Base-by-base conservation (phyloP, 2,329 filamentous ascomycete genomes). In the Aspergillus novofumigatus region DNA sequence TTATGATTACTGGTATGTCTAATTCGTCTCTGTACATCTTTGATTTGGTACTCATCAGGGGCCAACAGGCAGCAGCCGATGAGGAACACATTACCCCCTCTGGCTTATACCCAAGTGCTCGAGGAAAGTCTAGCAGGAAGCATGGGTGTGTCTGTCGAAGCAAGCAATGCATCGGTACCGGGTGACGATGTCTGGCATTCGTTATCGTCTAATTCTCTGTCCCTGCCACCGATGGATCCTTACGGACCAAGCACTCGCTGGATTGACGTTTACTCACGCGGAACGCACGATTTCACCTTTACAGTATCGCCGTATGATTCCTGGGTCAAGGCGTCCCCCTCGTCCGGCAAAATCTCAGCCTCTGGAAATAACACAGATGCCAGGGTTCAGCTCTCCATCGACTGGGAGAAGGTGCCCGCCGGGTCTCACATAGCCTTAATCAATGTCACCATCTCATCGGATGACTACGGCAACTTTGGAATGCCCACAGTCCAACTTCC, bases 1-100 rank as follows among this genome's bases (percentile, higher is more conserved):
- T 2, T 81, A 82, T 70, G 67, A 73, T 65, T 75, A 74, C 62
- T 79, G 73, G 75, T 77, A 29, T 17, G 52, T 50, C 1, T 29
- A n/a, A 4, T 23, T 17, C n/a, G 38, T 29, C 25, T 21, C 21
- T 14, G 41, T 17, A 21, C 2, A 17, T 23, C 7, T 45, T 23
- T 4, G 42, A 48, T 49, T 3, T 20, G 75, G 82, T 53, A 78
- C 76, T 50, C 79, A 80, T 20, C 2, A 38, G 3, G 14, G 3
- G 21, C 3, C 14, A 55, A 51, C 69, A 83, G 86, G 86, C 87
- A 90, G 71, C 87, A 90, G 68, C 86, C 88, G 1, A 89, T 89
- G 87, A 78, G 86, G 35, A 88, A 90, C 66, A 81, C 81, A 0
- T 79, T 88, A 1, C 86, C 87, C 0, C 80, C 83, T 7, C 77